These are phyloP conservation scores for Neurospora sp. DNA, from an alignment of 495 filamentous ascomycete genomes.

Conservation along the genomic window DNA sequence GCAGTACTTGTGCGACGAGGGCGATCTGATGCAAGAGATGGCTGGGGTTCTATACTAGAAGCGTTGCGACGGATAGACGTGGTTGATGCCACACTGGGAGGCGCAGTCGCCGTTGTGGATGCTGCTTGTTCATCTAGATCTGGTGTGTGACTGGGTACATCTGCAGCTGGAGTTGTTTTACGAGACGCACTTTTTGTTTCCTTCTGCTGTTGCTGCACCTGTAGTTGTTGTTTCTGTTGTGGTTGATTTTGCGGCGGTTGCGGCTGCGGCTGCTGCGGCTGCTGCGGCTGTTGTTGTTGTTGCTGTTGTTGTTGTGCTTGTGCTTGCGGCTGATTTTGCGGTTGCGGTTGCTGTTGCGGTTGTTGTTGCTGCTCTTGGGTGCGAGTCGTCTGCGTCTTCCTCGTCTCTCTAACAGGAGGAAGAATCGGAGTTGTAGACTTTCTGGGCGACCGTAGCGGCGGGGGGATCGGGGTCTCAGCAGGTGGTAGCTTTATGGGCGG, in stretches of 20 bases:
- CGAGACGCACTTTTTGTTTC: neutral
- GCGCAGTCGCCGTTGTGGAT: neutral
- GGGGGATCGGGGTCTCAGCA: slow-evolving; percentile 21
- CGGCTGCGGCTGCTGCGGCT: too few species aligned
- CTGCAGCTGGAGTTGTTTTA: neutral
- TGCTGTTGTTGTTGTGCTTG: slow-evolving; percentile 19
- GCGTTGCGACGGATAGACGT: slow-evolving; percentile 36
- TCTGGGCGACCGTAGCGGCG: slow-evolving; percentile 27
- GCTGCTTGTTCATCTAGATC: neutral
- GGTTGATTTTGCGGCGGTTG: neutral
- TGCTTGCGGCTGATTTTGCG: slow-evolving; percentile 6
- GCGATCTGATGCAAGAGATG: slow-evolving; percentile 36
- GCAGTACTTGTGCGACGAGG: slow-evolving; percentile 47
- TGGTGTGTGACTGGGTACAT: neutral
- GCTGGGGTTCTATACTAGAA: slow-evolving; percentile 38
- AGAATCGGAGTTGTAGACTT: slow-evolving; percentile 45
- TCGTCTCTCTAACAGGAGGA: slow-evolving; percentile 35
- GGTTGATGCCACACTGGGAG: slow-evolving; percentile 5
- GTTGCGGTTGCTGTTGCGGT: neutral
- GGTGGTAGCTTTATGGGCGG: slow-evolving; percentile 18
- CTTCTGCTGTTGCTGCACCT: slow-evolving; percentile 2
- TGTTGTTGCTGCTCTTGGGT: slow-evolving; percentile 20
- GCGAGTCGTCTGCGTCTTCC: slow-evolving; percentile 17
- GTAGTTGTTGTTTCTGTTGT: slow-evolving; percentile 6
- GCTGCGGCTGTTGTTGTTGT: neutral